A percentile compares a stretch with the other conserved stretches of the same genome.
Conservation (phyloP, 257 asterid genomes). For the Solanum chilense region DNA sequence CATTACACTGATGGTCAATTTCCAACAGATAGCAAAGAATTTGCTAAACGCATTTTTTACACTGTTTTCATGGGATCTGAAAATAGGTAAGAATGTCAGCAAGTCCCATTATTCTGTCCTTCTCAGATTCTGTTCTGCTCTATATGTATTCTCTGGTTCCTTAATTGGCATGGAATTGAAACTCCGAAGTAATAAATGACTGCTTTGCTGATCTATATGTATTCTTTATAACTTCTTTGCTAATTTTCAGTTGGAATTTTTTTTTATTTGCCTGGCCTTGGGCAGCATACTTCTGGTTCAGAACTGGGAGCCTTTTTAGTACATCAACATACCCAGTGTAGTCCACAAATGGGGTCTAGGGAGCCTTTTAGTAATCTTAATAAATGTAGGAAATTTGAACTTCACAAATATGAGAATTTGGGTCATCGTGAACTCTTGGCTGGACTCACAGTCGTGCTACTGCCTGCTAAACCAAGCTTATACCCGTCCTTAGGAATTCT, state of each 20-base stretch:
- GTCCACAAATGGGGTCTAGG: neutral
- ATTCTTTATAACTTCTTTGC: neutral
- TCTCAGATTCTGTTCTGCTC: neutral
- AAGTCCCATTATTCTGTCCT: neutral
- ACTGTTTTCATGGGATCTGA: slow-evolving; percentile 94
- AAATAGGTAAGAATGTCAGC: slow-evolving; percentile 49
- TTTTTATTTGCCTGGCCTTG: neutral
- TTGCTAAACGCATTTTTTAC: slow-evolving; percentile 81
- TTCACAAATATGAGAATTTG: neutral
- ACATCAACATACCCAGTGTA: neutral
- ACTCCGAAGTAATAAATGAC: neutral
- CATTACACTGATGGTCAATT: slow-evolving; percentile 59
- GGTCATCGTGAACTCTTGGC: neutral
- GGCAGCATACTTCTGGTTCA: neutral
- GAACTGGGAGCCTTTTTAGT: neutral
- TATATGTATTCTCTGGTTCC: neutral
- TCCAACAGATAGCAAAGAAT: slow-evolving; percentile 86
- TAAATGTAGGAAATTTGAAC: neutral
- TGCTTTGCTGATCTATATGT: neutral
- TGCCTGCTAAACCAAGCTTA: neutral
- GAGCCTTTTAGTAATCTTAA: neutral
- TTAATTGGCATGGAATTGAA: neutral
- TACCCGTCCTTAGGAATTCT: neutral
- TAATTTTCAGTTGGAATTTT: neutral
- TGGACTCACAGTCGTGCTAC: neutral